Evolutionary conservation across 768 basidiomycete species (phyloP).

Genomic region (Lentinus tigrinus): DNA sequence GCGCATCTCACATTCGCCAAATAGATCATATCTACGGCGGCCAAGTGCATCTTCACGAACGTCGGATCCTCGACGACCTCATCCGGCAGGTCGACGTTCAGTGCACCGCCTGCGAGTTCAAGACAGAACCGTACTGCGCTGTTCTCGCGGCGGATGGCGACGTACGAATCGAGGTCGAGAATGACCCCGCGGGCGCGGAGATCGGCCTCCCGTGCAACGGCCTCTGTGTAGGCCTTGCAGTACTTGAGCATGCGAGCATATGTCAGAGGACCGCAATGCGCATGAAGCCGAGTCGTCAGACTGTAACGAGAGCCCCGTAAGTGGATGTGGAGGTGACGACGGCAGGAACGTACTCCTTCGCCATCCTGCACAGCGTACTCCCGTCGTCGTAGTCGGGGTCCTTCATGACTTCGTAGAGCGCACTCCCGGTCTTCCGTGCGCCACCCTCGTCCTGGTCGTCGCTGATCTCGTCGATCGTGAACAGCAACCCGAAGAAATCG

Average conservation of each 20-base stretch:
- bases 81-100: slow-evolving; percentile 63
- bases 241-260: slow-evolving; percentile 49
- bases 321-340: not conserved
- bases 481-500: slow-evolving; percentile 65
- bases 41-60: slow-evolving; percentile 54
- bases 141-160: slow-evolving; percentile 62
- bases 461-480: slow-evolving; percentile 67
- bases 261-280: slow-evolving; percentile 44
- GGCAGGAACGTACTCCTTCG: slow-evolving; percentile 49
- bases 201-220: slow-evolving; percentile 57
- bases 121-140: slow-evolving; percentile 67
- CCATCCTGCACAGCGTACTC: slow-evolving; percentile 57
- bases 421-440: slow-evolving; percentile 50
- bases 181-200: slow-evolving; percentile 57
- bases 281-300: slow-evolving; percentile 48
- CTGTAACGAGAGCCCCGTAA: slow-evolving; percentile 34
- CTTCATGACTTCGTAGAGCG: slow-evolving; percentile 52
- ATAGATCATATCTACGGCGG: slow-evolving; percentile 64
- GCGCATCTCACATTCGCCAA: slow-evolving; percentile 60
- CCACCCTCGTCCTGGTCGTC: slow-evolving; percentile 61
- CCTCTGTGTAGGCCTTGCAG: slow-evolving; percentile 55
- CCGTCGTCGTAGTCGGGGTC: slow-evolving; percentile 52
- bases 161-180: slow-evolving; percentile 53
- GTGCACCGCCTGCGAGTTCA: slow-evolving; percentile 57
- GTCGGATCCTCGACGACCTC: slow-evolving; percentile 56